Evolutionary conservation across 805 yeast species (phyloP).

Genomic region (Blastobotrys chiropterorum): DNA sequence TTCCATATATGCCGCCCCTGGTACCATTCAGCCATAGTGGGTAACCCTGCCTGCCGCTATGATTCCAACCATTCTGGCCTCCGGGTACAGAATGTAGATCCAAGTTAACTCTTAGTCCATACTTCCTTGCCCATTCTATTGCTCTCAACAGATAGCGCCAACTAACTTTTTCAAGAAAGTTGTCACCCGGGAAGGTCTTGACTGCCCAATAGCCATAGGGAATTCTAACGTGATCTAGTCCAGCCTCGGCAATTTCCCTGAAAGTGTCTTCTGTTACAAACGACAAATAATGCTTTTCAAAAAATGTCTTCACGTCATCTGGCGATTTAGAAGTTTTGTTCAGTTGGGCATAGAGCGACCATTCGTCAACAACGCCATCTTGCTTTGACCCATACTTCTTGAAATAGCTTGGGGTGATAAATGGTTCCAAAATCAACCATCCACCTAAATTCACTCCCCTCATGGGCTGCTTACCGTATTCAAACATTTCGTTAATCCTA

Average conservation of each 20-base stretch:
- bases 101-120: constrained; percentile 61
- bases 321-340: constrained; percentile 47
- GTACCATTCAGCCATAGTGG: constrained; percentile 38
- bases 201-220: constrained; percentile 85
- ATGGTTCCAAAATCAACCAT: constrained; percentile 83
- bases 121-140: constrained; percentile 56
- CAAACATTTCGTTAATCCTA: constrained; percentile 22
- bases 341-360: constrained; percentile 48
- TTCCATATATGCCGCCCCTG: constrained; percentile 38
- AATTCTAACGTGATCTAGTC: constrained; percentile 69
- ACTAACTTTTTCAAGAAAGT: constrained; percentile 61
- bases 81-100: constrained; percentile 83
- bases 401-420: constrained; percentile 74
- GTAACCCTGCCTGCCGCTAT: constrained; percentile 58
- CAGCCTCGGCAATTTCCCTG: constrained; percentile 46
- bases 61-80: constrained; percentile 82
- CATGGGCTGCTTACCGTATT: constrained; percentile 29
- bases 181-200: constrained; percentile 31
- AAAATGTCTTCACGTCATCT: constrained; percentile 40
- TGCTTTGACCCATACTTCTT: constrained; percentile 22
- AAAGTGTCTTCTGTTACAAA: constrained; percentile 70
- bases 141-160: constrained; percentile 55
- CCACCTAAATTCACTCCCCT: constrained; percentile 82
- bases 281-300: constrained; percentile 61
- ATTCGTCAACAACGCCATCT: constrained; percentile 63